Evolutionary conservation across 2,329 filamentous ascomycete genomes (phyloP).

Genomic region (Achaetomium macrosporum): DNA sequence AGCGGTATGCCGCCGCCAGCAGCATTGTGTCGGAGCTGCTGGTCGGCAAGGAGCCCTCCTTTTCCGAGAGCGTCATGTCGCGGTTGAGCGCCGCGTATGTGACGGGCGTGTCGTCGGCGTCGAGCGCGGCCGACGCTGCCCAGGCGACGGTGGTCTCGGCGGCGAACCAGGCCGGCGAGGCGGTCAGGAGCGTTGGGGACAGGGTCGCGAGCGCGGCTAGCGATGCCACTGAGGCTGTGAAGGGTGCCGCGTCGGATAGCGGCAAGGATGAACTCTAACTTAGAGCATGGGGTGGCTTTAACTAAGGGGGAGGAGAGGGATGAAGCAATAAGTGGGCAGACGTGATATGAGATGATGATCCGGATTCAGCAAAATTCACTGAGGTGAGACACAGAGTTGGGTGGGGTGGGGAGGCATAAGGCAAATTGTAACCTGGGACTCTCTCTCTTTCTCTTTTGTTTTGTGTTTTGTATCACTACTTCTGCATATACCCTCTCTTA

Average conservation of each 20-base stretch:
- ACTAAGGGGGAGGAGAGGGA: not conserved
- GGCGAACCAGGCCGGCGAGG: constrained; percentile 31
- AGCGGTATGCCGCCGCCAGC: constrained; percentile 65
- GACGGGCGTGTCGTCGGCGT: constrained; percentile 54
- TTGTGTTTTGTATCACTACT: constrained; percentile 10
- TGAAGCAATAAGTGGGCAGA: not conserved
- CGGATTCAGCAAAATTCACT: not conserved
- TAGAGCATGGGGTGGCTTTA: not conserved
- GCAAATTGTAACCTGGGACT: constrained; percentile 4
- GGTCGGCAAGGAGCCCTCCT: constrained; percentile 69
- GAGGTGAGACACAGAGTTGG: not conserved
- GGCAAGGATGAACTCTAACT: constrained; percentile 39
- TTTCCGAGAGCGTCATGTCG: constrained; percentile 72
- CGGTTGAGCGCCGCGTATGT: constrained; percentile 67
- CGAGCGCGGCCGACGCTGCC: constrained; percentile 36
- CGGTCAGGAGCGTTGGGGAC: constrained; percentile 30
- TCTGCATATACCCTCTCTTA: constrained; percentile 14
- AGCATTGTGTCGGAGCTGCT: constrained; percentile 71
- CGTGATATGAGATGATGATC: constrained; percentile 5
- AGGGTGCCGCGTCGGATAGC: constrained; percentile 31
- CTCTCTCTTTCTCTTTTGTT: constrained; percentile 8
- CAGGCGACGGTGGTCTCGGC: constrained; percentile 23
- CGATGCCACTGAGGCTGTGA: constrained; percentile 39
- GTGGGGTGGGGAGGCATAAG: not conserved
- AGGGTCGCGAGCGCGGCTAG: constrained; percentile 35